A percentile compares a stretch with the other conserved stretches of the same genome.
Conservation (phyloP, 495 filamentous ascomycete species). For the Jackrogersella minutella region DNA sequence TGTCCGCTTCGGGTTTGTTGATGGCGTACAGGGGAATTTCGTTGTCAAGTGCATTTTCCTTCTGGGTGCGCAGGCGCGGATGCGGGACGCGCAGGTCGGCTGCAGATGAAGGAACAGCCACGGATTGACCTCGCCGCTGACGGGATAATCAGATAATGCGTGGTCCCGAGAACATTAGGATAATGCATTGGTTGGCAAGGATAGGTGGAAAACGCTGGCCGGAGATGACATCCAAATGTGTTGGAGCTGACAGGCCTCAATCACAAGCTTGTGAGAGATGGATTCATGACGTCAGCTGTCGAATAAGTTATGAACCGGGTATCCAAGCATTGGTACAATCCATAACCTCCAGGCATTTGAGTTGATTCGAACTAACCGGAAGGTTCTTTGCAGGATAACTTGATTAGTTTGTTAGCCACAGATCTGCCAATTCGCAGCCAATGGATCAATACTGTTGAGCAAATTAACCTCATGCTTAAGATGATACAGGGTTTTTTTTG, state of each 20-base stretch:
- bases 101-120: slow-evolving; percentile 36
- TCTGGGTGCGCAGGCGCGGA: slow-evolving; percentile 34
- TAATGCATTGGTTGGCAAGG: background rate
- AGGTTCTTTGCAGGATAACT: background rate
- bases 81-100: slow-evolving; percentile 35
- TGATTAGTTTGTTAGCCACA: background rate
- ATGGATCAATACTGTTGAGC: background rate
- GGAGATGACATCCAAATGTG: slow-evolving; percentile 8
- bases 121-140: slow-evolving; percentile 19
- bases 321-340: background rate
- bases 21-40: slow-evolving; percentile 29
- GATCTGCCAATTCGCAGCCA: slow-evolving; percentile 12
- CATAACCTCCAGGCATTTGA: slow-evolving; percentile 2
- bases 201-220: slow-evolving; percentile 1
- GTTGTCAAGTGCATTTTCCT: slow-evolving; percentile 24
- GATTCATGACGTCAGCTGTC: slow-evolving; percentile 32
- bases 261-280: slow-evolving; percentile 23
- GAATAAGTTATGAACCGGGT: slow-evolving; percentile 1
- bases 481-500: slow-evolving; percentile 4
- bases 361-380: slow-evolving; percentile 1
- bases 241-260: slow-evolving; percentile 16
- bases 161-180: slow-evolving; percentile 20
- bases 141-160: slow-evolving; percentile 38
- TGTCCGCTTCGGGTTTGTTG: slow-evolving; percentile 38
- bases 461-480: slow-evolving; percentile 6